Evolutionary conservation across 306 rosid species (phyloP).

Genomic region (Albizia julibrissin): DNA sequence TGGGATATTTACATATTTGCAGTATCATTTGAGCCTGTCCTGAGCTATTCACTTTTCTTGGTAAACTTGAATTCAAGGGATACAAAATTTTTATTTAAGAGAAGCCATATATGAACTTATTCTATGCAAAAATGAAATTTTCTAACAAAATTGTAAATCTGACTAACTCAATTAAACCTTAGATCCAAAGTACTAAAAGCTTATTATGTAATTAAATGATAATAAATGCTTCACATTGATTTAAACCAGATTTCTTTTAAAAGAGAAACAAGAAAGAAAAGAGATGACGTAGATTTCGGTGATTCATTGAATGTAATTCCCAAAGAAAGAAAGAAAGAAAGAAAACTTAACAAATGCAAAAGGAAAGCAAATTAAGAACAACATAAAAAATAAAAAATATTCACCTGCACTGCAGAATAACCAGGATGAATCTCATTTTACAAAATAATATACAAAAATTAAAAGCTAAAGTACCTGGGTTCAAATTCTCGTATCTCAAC

Average conservation of each 20-base stretch:
- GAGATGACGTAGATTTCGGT: conserved; percentile 9
- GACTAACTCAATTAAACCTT: conserved; percentile 16
- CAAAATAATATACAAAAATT: neutral
- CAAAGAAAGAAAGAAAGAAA: neutral
- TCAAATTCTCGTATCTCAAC: conserved; percentile 86
- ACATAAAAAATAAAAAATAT: neutral
- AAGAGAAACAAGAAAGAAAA: neutral
- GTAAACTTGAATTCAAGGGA: neutral
- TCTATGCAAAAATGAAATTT: conserved; percentile 18
- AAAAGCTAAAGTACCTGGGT: conserved; percentile 69
- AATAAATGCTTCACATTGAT: conserved; percentile 3
- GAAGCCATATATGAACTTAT: conserved; percentile 10
- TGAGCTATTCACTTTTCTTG: neutral
- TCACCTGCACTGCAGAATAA: neutral
- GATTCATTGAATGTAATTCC: conserved; percentile 21
- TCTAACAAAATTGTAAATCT: conserved; percentile 23
- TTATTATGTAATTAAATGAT: conserved; percentile 3
- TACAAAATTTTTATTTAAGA: neutral
- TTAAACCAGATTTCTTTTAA: neutral
- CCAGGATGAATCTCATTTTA: neutral
- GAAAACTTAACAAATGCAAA: conserved; percentile 7
- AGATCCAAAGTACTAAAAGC: neutral
- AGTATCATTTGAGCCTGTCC: neutral
- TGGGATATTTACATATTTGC: neutral
- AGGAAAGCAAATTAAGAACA: neutral